Evolutionary conservation across 768 basidiomycete genomes (phyloP).

Genomic region (Boletus rufocinnamomeus): DNA sequence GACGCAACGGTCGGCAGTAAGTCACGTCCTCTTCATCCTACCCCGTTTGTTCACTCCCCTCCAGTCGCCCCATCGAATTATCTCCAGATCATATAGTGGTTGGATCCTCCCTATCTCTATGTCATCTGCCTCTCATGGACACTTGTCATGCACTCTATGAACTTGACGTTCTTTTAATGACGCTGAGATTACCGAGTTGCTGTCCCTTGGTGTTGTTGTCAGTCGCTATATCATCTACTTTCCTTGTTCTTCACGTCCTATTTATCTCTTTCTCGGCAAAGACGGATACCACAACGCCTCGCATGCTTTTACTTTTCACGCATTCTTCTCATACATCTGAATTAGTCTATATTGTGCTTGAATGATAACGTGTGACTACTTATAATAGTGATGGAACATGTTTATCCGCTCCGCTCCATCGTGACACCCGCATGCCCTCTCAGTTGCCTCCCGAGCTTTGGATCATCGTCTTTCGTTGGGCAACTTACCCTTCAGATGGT

Average conservation of each 20-base stretch:
- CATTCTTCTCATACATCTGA: constrained; percentile 3
- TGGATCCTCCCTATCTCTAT: constrained; percentile 15
- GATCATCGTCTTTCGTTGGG: constrained; percentile 52
- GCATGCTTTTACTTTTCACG: constrained; percentile 20
- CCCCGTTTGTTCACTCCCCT: constrained; percentile 14
- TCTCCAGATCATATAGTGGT: constrained; percentile 69
- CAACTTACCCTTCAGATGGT: constrained; percentile 33
- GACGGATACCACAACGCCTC: constrained; percentile 34
- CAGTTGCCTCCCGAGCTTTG: constrained; percentile 55
- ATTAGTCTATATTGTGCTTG: constrained; percentile 1
- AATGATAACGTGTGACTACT: constrained; percentile 12
- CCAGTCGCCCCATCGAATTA: constrained; percentile 86
- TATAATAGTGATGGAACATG: background rate
- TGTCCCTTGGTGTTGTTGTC: constrained; percentile 28
- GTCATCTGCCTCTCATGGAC: constrained; percentile 27
- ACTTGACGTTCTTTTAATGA: constrained; percentile 36
- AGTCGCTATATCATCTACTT: constrained; percentile 34
- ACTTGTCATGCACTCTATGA: constrained; percentile 30
- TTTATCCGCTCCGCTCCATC: background rate
- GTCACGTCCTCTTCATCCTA: constrained; percentile 34
- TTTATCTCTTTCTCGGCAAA: constrained; percentile 32
- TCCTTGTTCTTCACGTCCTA: constrained; percentile 20
- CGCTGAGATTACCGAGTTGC: constrained; percentile 21
- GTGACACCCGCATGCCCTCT: background rate
- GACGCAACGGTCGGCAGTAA: constrained; percentile 79